Percentiles rank a stretch among this genome's conserved stretches.
These are phyloP conservation scores for Globisporangium emineosum DNA, from an alignment of 352 stramenopile species.

Conservation along the genomic window DNA sequence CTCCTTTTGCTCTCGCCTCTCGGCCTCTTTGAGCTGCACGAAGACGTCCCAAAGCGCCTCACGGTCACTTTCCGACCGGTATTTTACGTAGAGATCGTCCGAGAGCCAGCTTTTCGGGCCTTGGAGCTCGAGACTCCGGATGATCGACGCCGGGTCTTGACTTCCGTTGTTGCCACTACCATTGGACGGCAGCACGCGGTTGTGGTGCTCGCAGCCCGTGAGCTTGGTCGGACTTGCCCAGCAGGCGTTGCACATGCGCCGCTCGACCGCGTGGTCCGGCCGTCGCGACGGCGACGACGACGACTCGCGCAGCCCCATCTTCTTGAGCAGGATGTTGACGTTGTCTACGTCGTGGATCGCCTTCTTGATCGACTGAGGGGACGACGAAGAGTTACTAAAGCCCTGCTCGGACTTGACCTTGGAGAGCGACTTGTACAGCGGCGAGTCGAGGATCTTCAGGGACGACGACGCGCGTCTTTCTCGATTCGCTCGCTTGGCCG, in stretches of 20 bases:
- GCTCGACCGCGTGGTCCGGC: conserved; percentile 66
- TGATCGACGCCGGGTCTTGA: not conserved
- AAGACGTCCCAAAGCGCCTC: conserved; percentile 59
- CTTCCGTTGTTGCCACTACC: conserved; percentile 16
- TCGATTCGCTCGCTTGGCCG: conserved; percentile 26
- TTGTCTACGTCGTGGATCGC: conserved; percentile 69
- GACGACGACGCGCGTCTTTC: conserved; percentile 26
- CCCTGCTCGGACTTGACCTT: conserved; percentile 39
- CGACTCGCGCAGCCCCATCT: conserved; percentile 55
- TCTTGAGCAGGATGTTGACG: conserved; percentile 63
- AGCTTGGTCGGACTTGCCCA: conserved; percentile 57
- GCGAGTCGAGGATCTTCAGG: conserved; percentile 65
- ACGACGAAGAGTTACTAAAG: conserved; percentile 10
- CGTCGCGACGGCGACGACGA: conserved; percentile 30
- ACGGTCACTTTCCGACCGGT: conserved; percentile 66
- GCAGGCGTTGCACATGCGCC: conserved; percentile 79
- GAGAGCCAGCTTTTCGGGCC: conserved; percentile 79
- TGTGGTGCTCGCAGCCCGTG: conserved; percentile 66
- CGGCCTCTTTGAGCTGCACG: conserved; percentile 33
- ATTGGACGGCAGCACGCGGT: conserved; percentile 29
- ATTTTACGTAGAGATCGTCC: conserved; percentile 79
- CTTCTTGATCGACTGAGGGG: conserved; percentile 47
- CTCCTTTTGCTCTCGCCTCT: conserved; percentile 28
- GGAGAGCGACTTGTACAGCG: conserved; percentile 71
- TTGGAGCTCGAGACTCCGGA: conserved; percentile 49